Evolutionary conservation across 2,329 filamentous ascomycete species (phyloP).

Genomic region (Davidsoniella eucalypti): DNA sequence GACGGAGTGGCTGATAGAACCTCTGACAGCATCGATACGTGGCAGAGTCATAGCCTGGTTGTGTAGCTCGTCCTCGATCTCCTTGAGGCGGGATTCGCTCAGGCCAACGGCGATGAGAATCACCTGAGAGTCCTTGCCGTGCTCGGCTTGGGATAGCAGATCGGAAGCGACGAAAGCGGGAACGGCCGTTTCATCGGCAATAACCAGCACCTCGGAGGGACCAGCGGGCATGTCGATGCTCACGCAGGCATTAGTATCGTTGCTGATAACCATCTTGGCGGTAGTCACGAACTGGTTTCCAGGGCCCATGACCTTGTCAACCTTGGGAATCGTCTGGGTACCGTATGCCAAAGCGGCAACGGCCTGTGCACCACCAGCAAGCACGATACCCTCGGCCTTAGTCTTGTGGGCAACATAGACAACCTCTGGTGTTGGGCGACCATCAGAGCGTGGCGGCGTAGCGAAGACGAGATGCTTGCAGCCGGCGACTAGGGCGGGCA

Average conservation of each 20-base stretch:
- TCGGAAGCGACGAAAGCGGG: slow-evolving; percentile 93
- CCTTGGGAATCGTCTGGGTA: slow-evolving; percentile 84
- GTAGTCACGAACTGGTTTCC: slow-evolving; percentile 98
- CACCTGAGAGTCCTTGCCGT: slow-evolving; percentile 91
- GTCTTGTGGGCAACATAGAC: slow-evolving; percentile 96
- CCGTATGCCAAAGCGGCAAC: slow-evolving; percentile 95
- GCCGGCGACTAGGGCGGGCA: slow-evolving; percentile 92
- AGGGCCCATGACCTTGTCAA: slow-evolving; percentile 95
- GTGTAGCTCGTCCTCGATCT: slow-evolving; percentile 86
- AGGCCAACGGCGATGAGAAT: slow-evolving; percentile 77
- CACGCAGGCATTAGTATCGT: slow-evolving; percentile 88
- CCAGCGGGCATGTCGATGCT: slow-evolving; percentile 98
- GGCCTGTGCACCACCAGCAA: slow-evolving; percentile 89
- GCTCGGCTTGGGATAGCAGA: slow-evolving; percentile 86
- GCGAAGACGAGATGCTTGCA: slow-evolving; percentile 91
- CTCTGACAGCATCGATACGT: slow-evolving; percentile 80
- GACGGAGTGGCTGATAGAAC: slow-evolving; percentile 79
- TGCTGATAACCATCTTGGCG: slow-evolving; percentile 95
- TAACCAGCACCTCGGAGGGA: slow-evolving; percentile 88
- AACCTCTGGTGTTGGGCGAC: slow-evolving; percentile 86
- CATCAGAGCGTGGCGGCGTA: slow-evolving; percentile 76
- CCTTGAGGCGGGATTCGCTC: slow-evolving; percentile 50
- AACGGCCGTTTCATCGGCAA: slow-evolving; percentile 76
- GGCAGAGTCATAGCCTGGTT: slow-evolving; percentile 73
- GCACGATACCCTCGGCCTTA: slow-evolving; percentile 85